phyloP scores from a whole-genome alignment of 1,284 basidiomycete genomes.

The Ganoderma leucocontextum region DNA sequence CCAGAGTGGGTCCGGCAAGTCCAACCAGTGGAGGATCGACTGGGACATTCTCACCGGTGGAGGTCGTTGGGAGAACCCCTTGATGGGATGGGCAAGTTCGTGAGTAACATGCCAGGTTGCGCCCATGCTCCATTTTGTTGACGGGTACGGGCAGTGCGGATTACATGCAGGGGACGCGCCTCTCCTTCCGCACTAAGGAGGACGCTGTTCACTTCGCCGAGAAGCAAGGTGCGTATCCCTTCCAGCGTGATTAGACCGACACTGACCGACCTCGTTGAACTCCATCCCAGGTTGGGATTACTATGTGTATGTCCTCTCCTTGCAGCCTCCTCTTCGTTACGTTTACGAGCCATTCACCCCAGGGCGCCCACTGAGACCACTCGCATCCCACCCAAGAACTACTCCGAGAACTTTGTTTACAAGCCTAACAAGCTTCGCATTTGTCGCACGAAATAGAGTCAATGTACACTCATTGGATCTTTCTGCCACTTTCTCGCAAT shows the following conservation, averaged over 20 bases:
- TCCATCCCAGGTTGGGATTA: conserved; percentile 71
- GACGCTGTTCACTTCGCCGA: conserved; percentile 95
- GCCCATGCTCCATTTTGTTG: not conserved
- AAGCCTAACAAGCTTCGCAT: conserved; percentile 86
- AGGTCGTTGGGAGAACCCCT: conserved; percentile 97
- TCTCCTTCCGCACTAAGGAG: conserved; percentile 91
- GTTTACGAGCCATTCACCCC: conserved; percentile 37
- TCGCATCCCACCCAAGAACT: conserved; percentile 90
- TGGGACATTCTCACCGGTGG: conserved; percentile 91
- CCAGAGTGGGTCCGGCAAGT: conserved; percentile 91
- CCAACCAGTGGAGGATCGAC: conserved; percentile 93
- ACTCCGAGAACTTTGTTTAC: conserved; percentile 92
- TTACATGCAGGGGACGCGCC: conserved; percentile 93
- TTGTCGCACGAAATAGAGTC: conserved; percentile 88
- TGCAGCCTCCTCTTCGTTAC: conserved; percentile 16
- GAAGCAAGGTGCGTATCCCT: conserved; percentile 75
- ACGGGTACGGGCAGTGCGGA: conserved; percentile 72
- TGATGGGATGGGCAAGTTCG: conserved; percentile 98
- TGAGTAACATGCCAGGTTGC: conserved; percentile 51
- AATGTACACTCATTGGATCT: conserved; percentile 13
- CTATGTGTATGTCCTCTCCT: conserved; percentile 63
- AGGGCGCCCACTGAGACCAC: conserved; percentile 77
- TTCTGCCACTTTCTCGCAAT: not conserved
- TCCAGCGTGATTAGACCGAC: not conserved
- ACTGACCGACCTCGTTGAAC: conserved; percentile 1